A percentile compares a stretch with the other conserved stretches of the same genome.
phyloP scores from a whole-genome alignment of 306 rosid species.

The Begonia masoniana region DNA sequence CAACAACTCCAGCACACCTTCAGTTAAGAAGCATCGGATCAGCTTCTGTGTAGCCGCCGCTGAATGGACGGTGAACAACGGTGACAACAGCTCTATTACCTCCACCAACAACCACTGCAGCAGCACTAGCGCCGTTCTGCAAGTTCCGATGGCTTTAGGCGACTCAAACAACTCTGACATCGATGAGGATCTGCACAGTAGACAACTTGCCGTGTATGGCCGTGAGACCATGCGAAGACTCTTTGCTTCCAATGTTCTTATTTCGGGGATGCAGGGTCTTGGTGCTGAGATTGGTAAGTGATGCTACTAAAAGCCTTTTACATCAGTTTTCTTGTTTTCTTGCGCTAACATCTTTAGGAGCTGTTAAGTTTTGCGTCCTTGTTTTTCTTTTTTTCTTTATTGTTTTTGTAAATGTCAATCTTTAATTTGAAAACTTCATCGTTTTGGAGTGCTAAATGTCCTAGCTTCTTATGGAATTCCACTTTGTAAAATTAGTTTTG shows the following conservation, averaged over 20 bases:
- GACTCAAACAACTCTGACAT: slow-evolving; percentile 39
- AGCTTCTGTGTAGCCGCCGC: slow-evolving; percentile 15
- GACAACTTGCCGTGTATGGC: slow-evolving; percentile 94
- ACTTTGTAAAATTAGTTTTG: too few species aligned
- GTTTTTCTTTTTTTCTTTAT: background rate
- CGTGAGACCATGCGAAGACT: slow-evolving; percentile 90
- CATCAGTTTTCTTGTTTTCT: too few species aligned
- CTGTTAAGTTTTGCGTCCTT: background rate
- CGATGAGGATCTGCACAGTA: slow-evolving; percentile 95
- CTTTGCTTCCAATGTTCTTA: slow-evolving; percentile 61
- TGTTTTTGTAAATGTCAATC: background rate
- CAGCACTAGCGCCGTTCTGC: slow-evolving; percentile 20
- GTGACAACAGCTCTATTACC: slow-evolving; percentile 1
- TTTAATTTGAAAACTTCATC: too few species aligned
- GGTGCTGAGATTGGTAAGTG: slow-evolving; percentile 86
- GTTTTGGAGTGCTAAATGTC: too few species aligned
- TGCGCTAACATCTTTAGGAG: too few species aligned
- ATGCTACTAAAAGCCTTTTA: too few species aligned
- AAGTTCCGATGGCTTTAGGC: slow-evolving; percentile 45
- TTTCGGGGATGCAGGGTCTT: slow-evolving; percentile 89
- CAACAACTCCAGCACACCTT: slow-evolving; percentile 16
- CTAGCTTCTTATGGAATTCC: too few species aligned
- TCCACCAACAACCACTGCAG: slow-evolving; percentile 10
- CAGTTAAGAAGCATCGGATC: slow-evolving; percentile 50
- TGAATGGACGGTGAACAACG: slow-evolving; percentile 34